Percentiles rank a stretch among this genome's conserved stretches.
These are phyloP conservation scores for Fusarium penzigii DNA, from an alignment of 2,329 filamentous ascomycete genomes.

Conservation along the genomic window DNA sequence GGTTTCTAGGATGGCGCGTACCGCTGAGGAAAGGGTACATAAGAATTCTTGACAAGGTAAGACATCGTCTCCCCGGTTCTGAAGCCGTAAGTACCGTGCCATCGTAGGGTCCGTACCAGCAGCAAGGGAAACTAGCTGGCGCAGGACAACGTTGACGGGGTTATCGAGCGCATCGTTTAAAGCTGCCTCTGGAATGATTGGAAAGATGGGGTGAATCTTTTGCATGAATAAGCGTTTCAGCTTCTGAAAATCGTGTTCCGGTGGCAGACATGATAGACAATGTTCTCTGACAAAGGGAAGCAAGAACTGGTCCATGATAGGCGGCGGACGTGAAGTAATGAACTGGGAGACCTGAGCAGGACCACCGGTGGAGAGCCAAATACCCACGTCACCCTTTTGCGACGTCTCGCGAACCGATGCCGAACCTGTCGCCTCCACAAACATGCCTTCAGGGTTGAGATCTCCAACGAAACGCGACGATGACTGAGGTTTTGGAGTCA, in stretches of 20 bases:
- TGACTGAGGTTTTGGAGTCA: slow-evolving; percentile 25
- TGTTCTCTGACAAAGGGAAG: slow-evolving; percentile 46
- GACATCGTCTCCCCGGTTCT: slow-evolving; percentile 38
- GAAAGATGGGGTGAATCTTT: slow-evolving; percentile 57
- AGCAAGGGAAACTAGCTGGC: slow-evolving; percentile 57
- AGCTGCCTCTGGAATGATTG: slow-evolving; percentile 46
- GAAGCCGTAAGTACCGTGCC: slow-evolving; percentile 45
- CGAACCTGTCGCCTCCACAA: slow-evolving; percentile 53
- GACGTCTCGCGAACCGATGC: slow-evolving; percentile 37
- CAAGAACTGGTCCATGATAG: slow-evolving; percentile 42
- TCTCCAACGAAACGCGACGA: slow-evolving; percentile 58
- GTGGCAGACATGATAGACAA: slow-evolving; percentile 50
- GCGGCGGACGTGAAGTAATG: slow-evolving; percentile 39
- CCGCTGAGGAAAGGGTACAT: slow-evolving; percentile 47
- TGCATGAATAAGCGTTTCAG: slow-evolving; percentile 50
- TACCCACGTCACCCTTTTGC: slow-evolving; percentile 54
- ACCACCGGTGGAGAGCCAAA: slow-evolving; percentile 48
- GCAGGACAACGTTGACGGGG: slow-evolving; percentile 45
- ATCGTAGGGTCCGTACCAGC: slow-evolving; percentile 52
- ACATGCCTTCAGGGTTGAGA: slow-evolving; percentile 60
- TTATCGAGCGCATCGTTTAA: slow-evolving; percentile 33
- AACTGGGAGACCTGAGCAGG: slow-evolving; percentile 37
- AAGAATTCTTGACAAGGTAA: slow-evolving; percentile 51
- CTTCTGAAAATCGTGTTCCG: slow-evolving; percentile 45
- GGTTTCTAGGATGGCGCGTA: slow-evolving; percentile 52